phyloP scores from a whole-genome alignment of 208 protist genomes.

The Trichomonas vaginalis region DNA sequence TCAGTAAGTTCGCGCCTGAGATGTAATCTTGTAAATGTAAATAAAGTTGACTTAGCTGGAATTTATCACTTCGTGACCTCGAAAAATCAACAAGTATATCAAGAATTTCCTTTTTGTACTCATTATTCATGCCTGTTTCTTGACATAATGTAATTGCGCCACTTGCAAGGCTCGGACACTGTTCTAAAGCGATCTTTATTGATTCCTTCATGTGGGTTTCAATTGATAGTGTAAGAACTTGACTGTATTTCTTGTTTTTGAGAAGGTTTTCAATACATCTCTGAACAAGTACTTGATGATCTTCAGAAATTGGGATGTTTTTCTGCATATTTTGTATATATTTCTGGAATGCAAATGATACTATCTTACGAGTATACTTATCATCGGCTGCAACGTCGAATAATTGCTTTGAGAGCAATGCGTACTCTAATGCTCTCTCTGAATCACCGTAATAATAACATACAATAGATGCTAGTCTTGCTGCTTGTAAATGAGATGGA shows the following conservation, averaged over 20 bases:
- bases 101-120: neutral
- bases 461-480: neutral
- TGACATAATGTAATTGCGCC: neutral
- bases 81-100: neutral
- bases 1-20: neutral
- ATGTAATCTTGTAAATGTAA: neutral
- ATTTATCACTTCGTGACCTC: neutral
- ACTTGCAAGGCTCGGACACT: neutral
- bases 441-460: neutral
- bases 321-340: neutral
- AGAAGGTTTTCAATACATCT: neutral
- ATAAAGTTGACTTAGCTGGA: neutral
- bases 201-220: neutral
- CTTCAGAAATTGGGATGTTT: neutral
- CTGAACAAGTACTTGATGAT: neutral
- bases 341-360: neutral
- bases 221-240: neutral
- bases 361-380: neutral
- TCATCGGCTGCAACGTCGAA: neutral
- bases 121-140: neutral
- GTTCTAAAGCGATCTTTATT: neutral
- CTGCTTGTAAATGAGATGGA: neutral
- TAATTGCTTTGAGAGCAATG: neutral
- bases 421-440: neutral
- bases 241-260: neutral